Percentiles rank a stretch among this genome's conserved stretches.
Conservation (phyloP, 2,329 filamentous ascomycete species). For the Alternaria tenuissima region DNA sequence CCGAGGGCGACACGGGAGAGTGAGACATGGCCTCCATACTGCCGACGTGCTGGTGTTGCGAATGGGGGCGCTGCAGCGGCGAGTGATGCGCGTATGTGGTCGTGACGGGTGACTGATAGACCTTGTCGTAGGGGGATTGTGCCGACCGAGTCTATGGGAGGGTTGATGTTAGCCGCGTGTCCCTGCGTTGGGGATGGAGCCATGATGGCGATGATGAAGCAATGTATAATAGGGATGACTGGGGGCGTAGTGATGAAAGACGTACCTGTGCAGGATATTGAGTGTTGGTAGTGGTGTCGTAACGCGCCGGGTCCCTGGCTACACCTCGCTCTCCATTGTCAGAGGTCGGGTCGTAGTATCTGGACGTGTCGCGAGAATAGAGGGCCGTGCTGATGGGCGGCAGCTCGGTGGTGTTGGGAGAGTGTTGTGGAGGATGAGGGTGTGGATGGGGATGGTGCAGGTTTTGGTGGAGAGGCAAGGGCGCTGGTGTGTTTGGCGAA, state of each 20-base stretch:
- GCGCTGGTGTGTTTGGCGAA: conserved; percentile 46
- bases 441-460: conserved; percentile 40
- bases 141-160: conserved; percentile 41
- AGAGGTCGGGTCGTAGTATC: conserved; percentile 61
- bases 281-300: conserved; percentile 26
- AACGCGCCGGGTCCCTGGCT: conserved; percentile 44
- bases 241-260: conserved; percentile 12
- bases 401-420: conserved; percentile 51
- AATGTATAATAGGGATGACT: background rate
- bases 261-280: conserved; percentile 46
- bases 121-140: conserved; percentile 47
- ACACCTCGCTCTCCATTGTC: conserved; percentile 52
- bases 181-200: conserved; percentile 5
- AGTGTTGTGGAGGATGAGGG: conserved; percentile 21
- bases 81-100: conserved; percentile 45
- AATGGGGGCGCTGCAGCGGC: conserved; percentile 50
- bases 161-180: conserved; percentile 32
- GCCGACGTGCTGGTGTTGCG: conserved; percentile 43
- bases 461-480: conserved; percentile 38
- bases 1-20: conserved; percentile 50
- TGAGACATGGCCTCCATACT: conserved; percentile 49
- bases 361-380: conserved; percentile 53
- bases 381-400: conserved; percentile 52
- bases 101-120: conserved; percentile 50
- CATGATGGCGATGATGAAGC: background rate